phyloP scores from a whole-genome alignment of 2,329 filamentous ascomycete genomes.

The Didymella glomerata region DNA sequence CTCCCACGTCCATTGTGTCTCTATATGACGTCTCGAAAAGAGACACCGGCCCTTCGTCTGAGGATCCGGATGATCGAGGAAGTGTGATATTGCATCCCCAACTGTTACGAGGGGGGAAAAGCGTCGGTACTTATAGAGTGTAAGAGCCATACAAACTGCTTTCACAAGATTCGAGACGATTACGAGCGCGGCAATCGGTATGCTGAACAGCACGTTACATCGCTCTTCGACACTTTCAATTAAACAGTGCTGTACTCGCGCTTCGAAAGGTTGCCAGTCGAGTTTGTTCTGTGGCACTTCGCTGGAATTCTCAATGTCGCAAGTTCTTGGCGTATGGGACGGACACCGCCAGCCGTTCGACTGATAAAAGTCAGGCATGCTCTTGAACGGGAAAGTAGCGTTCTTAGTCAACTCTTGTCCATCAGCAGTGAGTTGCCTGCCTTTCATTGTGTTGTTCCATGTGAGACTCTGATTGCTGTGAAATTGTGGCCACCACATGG shows the following conservation, averaged over 20 bases:
- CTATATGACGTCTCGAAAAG: constrained; percentile 5
- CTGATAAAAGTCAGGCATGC: constrained; percentile 13
- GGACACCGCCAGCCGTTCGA: constrained; percentile 28
- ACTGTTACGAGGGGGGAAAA: constrained; percentile 6
- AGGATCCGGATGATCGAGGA: constrained; percentile 10
- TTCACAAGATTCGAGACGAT: constrained; percentile 4
- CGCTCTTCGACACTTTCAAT: constrained; percentile 28
- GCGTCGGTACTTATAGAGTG: not conserved
- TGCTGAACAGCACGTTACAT: constrained; percentile 4
- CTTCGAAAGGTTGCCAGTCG: constrained; percentile 23
- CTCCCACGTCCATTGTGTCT: constrained; percentile 12
- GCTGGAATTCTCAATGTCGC: constrained; percentile 9
- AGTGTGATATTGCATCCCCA: constrained; percentile 9
- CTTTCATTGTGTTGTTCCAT: not conserved
- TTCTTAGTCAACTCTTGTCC: not conserved
- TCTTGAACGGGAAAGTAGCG: constrained; percentile 7
- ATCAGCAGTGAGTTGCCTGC: not conserved
- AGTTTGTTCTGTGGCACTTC: constrained; percentile 19
- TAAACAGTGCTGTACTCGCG: constrained; percentile 30
- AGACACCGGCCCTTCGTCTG: constrained; percentile 8
- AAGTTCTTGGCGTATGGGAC: constrained; percentile 10
- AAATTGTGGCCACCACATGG: constrained; percentile 6
- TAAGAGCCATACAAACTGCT: constrained; percentile 8
- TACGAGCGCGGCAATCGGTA: constrained; percentile 2
- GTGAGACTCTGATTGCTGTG: constrained; percentile 1